These are phyloP conservation scores for Medicago truncatula DNA, from an alignment of 306 rosid genomes.

Conservation along the genomic window MtrunA17r5.0-ANR NC_053044.1:34239501-34240000, in stretches of 20 bases:
- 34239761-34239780: conserved; percentile 97
- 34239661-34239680: conserved; percentile 94
- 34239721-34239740: conserved; percentile 90
- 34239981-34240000: conserved; percentile 93
- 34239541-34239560: conserved; percentile 88
- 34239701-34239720: conserved; percentile 98
- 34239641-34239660: conserved; percentile 95
- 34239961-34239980: conserved; percentile 89
- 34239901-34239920: conserved; percentile 93
- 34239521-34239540: conserved; percentile 88
- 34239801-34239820: conserved; percentile 99
- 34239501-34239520: conserved; percentile 87
- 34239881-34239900: conserved; percentile 93
- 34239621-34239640: conserved; percentile 89
- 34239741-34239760: conserved; percentile 94
- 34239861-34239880: conserved; percentile 97
- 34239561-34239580: conserved; percentile 95
- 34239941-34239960: conserved; percentile 98
- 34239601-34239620: conserved; percentile 96
- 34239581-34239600: conserved; percentile 82
- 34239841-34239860: conserved; percentile 90
- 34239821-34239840: conserved; percentile 90
- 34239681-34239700: conserved; percentile 98
- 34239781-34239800: conserved; percentile 91
- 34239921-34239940: conserved; percentile 96